Evolutionary conservation across 108 stramenopile species (phyloP).

Genomic region (Pseudonitzschia multiseries): DNA sequence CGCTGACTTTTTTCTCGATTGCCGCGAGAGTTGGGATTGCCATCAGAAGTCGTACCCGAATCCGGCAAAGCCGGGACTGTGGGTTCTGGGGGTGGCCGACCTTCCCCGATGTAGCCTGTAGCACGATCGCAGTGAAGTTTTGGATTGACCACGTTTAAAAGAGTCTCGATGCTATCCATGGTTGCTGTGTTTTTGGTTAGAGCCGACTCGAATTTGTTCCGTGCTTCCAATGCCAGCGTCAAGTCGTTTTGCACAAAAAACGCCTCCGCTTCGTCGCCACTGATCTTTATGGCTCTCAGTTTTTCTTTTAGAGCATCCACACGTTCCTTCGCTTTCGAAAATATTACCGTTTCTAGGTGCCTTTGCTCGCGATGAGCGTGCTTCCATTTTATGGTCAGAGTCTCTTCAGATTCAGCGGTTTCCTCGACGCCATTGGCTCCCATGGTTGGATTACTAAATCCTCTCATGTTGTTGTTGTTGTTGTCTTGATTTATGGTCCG

Average conservation of each 20-base stretch:
- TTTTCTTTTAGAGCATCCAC: slow-evolving; percentile 24
- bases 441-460: no score
- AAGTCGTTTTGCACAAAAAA: slow-evolving; percentile 77
- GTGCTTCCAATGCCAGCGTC: slow-evolving; percentile 50
- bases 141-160: slow-evolving; percentile 63
- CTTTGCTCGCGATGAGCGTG: slow-evolving; percentile 3
- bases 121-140: slow-evolving; percentile 48
- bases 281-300: slow-evolving; percentile 24
- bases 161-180: slow-evolving; percentile 45
- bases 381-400: slow-evolving; percentile 43
- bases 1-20: neutral
- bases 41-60: neutral
- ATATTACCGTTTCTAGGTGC: neutral
- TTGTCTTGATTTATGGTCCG: slow-evolving; percentile 26
- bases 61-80: neutral
- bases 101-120: slow-evolving; percentile 50
- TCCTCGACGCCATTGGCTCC: neutral
- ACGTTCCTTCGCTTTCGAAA: slow-evolving; percentile 4
- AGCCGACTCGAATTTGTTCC: slow-evolving; percentile 28
- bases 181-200: slow-evolving; percentile 2
- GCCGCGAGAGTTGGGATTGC: no score
- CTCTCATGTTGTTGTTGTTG: no score
- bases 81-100: neutral
- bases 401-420: slow-evolving; percentile 43
- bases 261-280: slow-evolving; percentile 63